A percentile compares a stretch with the other conserved stretches of the same genome.
Evolutionary conservation across 169 alveolate species (phyloP).

Genomic region (Cryptosporidium tyzzeri): DNA sequence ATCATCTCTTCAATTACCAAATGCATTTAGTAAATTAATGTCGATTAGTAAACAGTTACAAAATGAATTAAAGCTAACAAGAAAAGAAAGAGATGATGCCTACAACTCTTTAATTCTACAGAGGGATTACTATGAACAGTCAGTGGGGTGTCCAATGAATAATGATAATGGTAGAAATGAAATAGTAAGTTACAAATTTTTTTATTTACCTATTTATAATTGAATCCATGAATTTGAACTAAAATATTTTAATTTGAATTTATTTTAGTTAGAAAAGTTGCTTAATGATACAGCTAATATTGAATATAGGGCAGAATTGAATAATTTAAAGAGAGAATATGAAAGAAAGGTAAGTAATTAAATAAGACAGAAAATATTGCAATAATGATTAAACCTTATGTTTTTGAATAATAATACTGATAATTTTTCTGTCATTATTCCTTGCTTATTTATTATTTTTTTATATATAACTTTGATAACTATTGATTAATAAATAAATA

Average conservation of each 20-base stretch:
- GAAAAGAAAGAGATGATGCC: slow-evolving; percentile 69
- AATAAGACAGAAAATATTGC: background rate
- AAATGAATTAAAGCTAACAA: slow-evolving; percentile 33
- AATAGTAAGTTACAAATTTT: slow-evolving; percentile 13
- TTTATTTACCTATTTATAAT: background rate
- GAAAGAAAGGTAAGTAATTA: slow-evolving; percentile 57
- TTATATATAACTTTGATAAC: too few species aligned
- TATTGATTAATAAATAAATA: background rate
- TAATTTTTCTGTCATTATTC: background rate
- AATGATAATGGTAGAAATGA: background rate
- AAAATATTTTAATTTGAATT: background rate
- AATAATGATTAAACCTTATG: too few species aligned
- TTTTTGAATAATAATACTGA: background rate
- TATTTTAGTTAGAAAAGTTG: slow-evolving; percentile 37
- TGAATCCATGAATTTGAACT: background rate
- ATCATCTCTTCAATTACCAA: slow-evolving; percentile 59
- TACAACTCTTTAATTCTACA: slow-evolving; percentile 59
- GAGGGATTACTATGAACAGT: slow-evolving; percentile 69
- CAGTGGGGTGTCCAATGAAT: slow-evolving; percentile 15
- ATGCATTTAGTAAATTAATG: slow-evolving; percentile 68
- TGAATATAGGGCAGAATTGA: slow-evolving; percentile 64
- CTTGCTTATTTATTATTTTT: too few species aligned
- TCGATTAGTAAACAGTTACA: slow-evolving; percentile 50
- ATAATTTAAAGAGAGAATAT: slow-evolving; percentile 50
- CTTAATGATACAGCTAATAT: slow-evolving; percentile 44